These are phyloP conservation scores for Eucalyptus sideroxylon DNA, from an alignment of 345 rosid species.

Conservation along the genomic window DNA sequence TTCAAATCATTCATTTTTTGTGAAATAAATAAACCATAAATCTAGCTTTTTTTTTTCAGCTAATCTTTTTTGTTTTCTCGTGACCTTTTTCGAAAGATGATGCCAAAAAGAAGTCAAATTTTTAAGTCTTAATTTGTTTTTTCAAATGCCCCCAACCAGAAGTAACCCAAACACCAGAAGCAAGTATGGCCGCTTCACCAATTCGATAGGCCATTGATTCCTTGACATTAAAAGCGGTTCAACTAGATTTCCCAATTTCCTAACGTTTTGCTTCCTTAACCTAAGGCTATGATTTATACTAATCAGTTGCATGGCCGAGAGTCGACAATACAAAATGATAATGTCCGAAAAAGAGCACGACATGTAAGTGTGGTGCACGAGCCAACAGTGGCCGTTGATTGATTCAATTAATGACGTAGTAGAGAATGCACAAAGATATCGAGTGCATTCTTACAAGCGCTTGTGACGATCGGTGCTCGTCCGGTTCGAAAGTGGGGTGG, in stretches of 20 bases:
- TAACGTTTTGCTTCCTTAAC: not conserved
- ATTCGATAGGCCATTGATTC: not conserved
- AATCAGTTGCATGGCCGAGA: not conserved
- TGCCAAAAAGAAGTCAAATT: too few species aligned
- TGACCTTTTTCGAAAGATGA: not conserved
- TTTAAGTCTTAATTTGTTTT: not conserved
- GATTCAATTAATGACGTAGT: not conserved
- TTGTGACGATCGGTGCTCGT: not conserved
- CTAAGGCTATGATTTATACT: not conserved
- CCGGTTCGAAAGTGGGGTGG: not conserved
- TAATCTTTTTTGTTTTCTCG: not conserved
- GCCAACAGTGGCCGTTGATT: not conserved
- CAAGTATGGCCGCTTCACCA: not conserved
- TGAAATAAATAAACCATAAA: not conserved
- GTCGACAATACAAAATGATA: not conserved
- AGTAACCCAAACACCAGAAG: not conserved
- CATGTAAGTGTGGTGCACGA: not conserved
- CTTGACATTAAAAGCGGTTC: not conserved
- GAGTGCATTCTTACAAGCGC: not conserved
- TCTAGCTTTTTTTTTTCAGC: not conserved
- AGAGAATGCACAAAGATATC: not conserved
- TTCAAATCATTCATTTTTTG: too few species aligned
- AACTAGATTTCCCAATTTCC: not conserved
- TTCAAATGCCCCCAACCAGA: not conserved
- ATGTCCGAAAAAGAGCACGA: not conserved